Conservation (phyloP, 2,329 filamentous ascomycete species). For the Scleromitrula shiraiana region DNA sequence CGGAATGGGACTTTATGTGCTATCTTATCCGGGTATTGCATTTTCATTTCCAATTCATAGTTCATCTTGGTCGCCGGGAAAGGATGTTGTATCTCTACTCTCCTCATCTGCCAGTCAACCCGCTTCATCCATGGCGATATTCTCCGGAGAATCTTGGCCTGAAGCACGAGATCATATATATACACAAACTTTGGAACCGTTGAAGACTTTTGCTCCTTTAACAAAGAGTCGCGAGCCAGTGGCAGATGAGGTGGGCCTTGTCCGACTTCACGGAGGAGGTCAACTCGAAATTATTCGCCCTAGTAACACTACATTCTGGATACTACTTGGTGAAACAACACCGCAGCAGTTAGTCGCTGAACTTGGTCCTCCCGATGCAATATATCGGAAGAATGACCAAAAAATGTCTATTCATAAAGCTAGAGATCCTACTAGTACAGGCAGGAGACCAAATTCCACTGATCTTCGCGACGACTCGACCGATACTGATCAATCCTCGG, state of each 20-base stretch:
- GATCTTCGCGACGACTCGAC: slow-evolving; percentile 45
- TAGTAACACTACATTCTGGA: slow-evolving; percentile 57
- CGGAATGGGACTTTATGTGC: slow-evolving; percentile 67
- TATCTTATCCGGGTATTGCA: slow-evolving; percentile 91
- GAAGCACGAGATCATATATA: slow-evolving; percentile 72
- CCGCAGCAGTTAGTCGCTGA: slow-evolving; percentile 88
- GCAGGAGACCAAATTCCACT: slow-evolving; percentile 37
- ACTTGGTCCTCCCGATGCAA: slow-evolving; percentile 86
- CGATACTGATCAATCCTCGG: slow-evolving; percentile 69
- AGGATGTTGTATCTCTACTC: slow-evolving; percentile 80
- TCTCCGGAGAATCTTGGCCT: slow-evolving; percentile 84
- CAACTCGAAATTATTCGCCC: slow-evolving; percentile 68
- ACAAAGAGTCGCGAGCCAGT: slow-evolving; percentile 68
- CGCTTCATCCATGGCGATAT: slow-evolving; percentile 83
- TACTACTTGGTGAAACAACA: slow-evolving; percentile 77
- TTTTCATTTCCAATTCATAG: slow-evolving; percentile 79
- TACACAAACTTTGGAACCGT: slow-evolving; percentile 63
- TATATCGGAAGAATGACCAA: slow-evolving; percentile 86
- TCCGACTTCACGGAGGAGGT: slow-evolving; percentile 71
- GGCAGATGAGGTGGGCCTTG: slow-evolving; percentile 81
- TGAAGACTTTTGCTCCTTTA: slow-evolving; percentile 62
- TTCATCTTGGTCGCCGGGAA: slow-evolving; percentile 64
- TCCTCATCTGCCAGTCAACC: slow-evolving; percentile 69
- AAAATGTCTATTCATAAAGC: slow-evolving; percentile 78
- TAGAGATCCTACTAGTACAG: slow-evolving; percentile 44